A percentile compares a stretch with the other conserved stretches of the same genome.
Evolutionary conservation across 2,329 filamentous ascomycete species (phyloP).

Genomic region (Penicillium fuscoglaucum): DNA sequence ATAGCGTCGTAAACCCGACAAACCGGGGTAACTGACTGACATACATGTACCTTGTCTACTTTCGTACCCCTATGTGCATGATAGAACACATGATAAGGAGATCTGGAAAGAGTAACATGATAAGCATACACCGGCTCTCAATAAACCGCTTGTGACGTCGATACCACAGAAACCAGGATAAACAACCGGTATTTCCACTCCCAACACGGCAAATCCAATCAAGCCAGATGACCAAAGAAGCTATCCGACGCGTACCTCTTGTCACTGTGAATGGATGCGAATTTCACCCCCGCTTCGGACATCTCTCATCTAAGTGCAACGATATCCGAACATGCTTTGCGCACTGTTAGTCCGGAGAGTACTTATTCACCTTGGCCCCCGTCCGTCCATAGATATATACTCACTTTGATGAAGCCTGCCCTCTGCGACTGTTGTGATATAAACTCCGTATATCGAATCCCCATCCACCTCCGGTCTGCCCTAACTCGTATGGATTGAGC

Average conservation of each 20-base stretch:
- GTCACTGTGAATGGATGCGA: constrained; percentile 9
- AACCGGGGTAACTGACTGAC: background rate
- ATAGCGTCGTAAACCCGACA: background rate
- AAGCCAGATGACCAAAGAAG: constrained; percentile 15
- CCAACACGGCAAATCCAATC: constrained; percentile 29
- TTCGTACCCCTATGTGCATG: background rate
- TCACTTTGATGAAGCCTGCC: background rate
- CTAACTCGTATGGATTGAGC: constrained; percentile 11
- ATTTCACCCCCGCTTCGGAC: constrained; percentile 19
- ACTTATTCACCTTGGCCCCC: constrained; percentile 12
- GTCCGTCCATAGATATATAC: background rate
- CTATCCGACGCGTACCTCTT: constrained; percentile 13
- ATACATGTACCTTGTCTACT: background rate
- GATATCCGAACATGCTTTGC: background rate
- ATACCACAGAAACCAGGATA: background rate
- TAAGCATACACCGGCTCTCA: background rate
- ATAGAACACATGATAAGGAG: background rate
- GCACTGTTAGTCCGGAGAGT: background rate
- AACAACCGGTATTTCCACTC: constrained; percentile 21
- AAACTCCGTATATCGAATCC: background rate
- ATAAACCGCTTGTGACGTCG: constrained; percentile 8
- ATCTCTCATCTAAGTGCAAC: constrained; percentile 10
- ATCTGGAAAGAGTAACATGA: background rate
- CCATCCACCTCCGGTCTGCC: background rate
- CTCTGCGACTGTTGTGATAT: background rate